A percentile compares a stretch with the other conserved stretches of the same genome.
These are phyloP conservation scores for Vaccinium myrtillus DNA, from an alignment of 148 eudicot genomes.

Conservation along the genomic window DNA sequence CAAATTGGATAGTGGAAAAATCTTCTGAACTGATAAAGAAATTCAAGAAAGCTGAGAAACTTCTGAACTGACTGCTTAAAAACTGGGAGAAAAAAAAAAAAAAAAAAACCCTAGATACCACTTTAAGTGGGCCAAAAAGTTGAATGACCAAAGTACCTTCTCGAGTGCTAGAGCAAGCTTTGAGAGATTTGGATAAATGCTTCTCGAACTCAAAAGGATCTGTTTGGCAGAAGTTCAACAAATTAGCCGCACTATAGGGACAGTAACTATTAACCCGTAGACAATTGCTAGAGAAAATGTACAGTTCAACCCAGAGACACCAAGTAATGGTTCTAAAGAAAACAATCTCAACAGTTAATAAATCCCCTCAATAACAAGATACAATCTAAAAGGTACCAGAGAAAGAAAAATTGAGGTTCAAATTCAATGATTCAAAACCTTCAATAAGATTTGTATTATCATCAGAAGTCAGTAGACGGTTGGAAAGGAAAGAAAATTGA, in stretches of 20 bases:
- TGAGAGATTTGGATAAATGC: constrained; percentile 71
- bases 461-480: neutral
- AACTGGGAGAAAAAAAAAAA: too few species aligned
- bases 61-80: neutral
- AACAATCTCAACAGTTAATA: neutral
- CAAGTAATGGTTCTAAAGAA: neutral
- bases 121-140: neutral
- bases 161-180: constrained; percentile 86
- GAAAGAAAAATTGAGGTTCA: neutral
- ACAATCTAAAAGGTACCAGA: neutral
- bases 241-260: neutral
- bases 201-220: constrained; percentile 64
- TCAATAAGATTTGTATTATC: neutral
- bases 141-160: constrained; percentile 46
- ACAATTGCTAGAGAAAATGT: neutral
- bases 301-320: neutral
- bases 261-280: neutral
- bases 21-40: neutral
- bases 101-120: neutral
- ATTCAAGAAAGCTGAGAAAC: neutral
- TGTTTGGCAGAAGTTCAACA: constrained; percentile 24
- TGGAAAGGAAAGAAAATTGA: neutral
- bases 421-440: neutral
- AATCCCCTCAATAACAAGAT: constrained; percentile 6
- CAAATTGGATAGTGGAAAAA: neutral